Conservation (phyloP, 352 stramenopile genomes). For the Blastocystis hominis region DNA sequence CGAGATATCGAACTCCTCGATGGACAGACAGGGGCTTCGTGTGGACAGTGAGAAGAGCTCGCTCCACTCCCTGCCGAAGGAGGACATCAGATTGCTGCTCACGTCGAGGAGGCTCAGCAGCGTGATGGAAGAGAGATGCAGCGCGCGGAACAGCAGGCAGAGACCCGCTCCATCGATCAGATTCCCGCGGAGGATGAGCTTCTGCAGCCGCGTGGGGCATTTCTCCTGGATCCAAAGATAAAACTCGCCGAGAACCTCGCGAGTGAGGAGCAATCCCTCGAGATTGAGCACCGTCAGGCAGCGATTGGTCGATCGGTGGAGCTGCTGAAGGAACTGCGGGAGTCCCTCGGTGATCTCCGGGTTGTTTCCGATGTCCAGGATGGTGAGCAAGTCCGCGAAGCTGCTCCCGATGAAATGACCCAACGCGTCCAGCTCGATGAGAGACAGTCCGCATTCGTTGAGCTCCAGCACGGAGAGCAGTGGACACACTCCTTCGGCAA, state of each 20-base stretch:
- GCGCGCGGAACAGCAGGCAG: background rate
- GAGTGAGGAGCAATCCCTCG: background rate
- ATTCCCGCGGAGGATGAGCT: background rate
- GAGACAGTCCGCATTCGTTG: background rate
- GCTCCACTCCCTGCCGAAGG: background rate
- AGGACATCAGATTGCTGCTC: background rate
- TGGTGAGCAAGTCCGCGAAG: background rate
- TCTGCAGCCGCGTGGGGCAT: background rate
- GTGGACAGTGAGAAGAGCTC: background rate
- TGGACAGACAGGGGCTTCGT: background rate
- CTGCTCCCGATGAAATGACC: background rate
- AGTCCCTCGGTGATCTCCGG: background rate
- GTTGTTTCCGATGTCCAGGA: background rate
- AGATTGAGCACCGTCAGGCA: background rate
- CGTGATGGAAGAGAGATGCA: background rate
- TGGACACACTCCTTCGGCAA: background rate
- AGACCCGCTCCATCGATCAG: background rate
- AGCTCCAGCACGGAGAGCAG: background rate
- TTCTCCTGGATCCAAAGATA: background rate
- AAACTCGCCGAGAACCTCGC: background rate
- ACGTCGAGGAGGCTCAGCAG: background rate
- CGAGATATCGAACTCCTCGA: background rate
- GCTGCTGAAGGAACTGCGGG: background rate
- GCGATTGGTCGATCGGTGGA: background rate
- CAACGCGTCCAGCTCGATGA: background rate